A percentile compares a stretch with the other conserved stretches of the same genome.
Conservation (phyloP, 345 rosid species). For the Pugionium cornutum region DNA sequence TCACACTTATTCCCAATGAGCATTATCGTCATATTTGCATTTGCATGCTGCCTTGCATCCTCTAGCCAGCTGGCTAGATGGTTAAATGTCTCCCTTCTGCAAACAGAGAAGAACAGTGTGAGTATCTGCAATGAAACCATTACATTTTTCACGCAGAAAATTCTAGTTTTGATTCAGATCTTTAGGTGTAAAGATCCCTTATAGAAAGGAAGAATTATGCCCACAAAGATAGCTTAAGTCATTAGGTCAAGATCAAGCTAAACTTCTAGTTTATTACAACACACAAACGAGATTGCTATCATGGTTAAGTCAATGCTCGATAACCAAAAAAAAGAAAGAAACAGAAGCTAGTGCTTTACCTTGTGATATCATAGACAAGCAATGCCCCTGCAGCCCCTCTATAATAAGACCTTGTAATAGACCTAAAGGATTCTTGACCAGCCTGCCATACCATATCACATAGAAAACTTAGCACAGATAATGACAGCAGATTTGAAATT, state of each 20-base stretch:
- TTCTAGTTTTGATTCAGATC: conserved; percentile 13
- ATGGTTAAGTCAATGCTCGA: conserved; percentile 10
- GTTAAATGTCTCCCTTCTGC: conserved; percentile 90
- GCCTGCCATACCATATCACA: no score
- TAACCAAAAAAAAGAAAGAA: no score
- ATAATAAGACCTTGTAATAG: no score
- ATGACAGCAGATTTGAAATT: no score
- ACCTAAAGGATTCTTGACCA: no score
- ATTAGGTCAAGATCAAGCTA: conserved; percentile 7
- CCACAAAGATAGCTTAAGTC: neutral
- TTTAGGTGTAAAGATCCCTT: conserved; percentile 1
- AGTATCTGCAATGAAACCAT: neutral
- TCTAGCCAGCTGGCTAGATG: conserved; percentile 97
- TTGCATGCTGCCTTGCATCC: conserved; percentile 97
- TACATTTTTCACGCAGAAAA: neutral
- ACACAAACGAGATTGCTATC: neutral
- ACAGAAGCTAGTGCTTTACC: no score
- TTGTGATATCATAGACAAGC: no score
- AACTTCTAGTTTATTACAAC: neutral
- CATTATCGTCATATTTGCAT: conserved; percentile 98
- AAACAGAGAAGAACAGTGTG: neutral
- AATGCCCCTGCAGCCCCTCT: no score
- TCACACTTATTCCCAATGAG: no score
- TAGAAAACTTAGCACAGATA: no score
- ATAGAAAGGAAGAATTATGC: neutral